Base-by-base conservation (phyloP, 768 basidiomycete species). In the Hortiboletus flavorubellus region DNA sequence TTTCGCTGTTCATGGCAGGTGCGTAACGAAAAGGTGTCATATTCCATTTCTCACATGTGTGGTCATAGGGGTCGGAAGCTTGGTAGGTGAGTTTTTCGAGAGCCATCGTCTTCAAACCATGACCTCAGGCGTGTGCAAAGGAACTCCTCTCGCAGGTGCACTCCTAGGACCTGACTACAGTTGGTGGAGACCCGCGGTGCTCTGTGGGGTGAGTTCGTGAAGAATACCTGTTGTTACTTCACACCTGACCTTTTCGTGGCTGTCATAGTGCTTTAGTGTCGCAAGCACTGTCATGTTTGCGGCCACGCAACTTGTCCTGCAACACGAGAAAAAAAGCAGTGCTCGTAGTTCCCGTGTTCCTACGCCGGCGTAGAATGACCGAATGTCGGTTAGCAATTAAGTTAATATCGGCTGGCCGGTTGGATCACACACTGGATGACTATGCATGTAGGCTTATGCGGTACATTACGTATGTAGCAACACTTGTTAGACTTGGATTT, bases 101-200 rank as follows among this genome's bases (percentile, higher is more conserved):
- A 44, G 6, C 8, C 11, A 31, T n/a, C 35, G 26, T 43, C 31
- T 11, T 47, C 37, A 33, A 43, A 16, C 9, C 67, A 64, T 65
- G 10, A 53, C 71, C 26, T 62, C 67, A 18, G 62, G 64, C 23
- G 41, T 51, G 23, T 21, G 18, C 47, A 35, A 56, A 77, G 83
- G 83, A 14, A 77, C 80, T 0, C 84, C 84, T 9, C 75, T 84
- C 21, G 76, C 77, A 42, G 84, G 84, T 1, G 78, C 78, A 7
- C 69, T 85, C n/a, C 69, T 86, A 3, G 75, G 80, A 2, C 56
- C 72, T n/a, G 62, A 72, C 8, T 83, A 78, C 53, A 55, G 68
- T 2, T 86, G 84, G 84, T 84, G 80, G 80, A 72, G 73, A 44
- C 80, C 83, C 5, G 76, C 77, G 8, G 54, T 82, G 18, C 81